Percentiles rank a stretch among this genome's conserved stretches.
Conservation (phyloP, 352 stramenopile species). For the Phytopythium vexans region DNA sequence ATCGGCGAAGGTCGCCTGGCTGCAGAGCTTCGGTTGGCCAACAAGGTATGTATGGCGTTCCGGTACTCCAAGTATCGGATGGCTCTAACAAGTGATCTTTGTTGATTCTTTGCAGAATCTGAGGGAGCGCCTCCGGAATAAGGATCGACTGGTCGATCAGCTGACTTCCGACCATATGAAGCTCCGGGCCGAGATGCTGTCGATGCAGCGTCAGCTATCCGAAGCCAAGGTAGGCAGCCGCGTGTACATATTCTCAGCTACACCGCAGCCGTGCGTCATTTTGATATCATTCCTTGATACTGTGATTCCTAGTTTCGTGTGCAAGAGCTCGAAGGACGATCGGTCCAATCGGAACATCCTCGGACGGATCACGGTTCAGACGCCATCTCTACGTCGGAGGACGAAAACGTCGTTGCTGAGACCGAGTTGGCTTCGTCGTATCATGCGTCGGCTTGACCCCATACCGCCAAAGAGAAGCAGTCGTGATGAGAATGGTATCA, state of each 20-base stretch:
- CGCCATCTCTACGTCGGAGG: background rate
- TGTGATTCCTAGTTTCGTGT: background rate
- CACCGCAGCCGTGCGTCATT: too few species aligned
- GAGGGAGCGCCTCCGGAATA: constrained; percentile 70
- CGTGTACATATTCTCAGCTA: background rate
- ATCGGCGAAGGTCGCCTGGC: constrained; percentile 79
- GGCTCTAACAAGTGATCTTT: background rate
- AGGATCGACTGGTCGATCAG: constrained; percentile 81
- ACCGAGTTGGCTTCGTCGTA: too few species aligned
- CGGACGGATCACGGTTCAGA: background rate
- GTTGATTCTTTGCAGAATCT: constrained; percentile 54
- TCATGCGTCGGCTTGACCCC: too few species aligned
- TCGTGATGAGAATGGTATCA: too few species aligned
- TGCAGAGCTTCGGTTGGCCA: constrained; percentile 75
- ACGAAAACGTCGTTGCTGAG: background rate
- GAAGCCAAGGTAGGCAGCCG: constrained; percentile 45
- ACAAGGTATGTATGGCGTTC: constrained; percentile 55
- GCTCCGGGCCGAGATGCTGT: constrained; percentile 47
- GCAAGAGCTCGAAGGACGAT: constrained; percentile 3
- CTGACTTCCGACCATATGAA: constrained; percentile 71
- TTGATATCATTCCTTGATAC: too few species aligned
- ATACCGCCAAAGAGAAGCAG: too few species aligned
- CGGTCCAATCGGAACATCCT: constrained; percentile 1
- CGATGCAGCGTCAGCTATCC: constrained; percentile 56
- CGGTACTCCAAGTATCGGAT: background rate